Evolutionary conservation across 768 basidiomycete genomes (phyloP).

Genomic region (Epithele typhae): DNA sequence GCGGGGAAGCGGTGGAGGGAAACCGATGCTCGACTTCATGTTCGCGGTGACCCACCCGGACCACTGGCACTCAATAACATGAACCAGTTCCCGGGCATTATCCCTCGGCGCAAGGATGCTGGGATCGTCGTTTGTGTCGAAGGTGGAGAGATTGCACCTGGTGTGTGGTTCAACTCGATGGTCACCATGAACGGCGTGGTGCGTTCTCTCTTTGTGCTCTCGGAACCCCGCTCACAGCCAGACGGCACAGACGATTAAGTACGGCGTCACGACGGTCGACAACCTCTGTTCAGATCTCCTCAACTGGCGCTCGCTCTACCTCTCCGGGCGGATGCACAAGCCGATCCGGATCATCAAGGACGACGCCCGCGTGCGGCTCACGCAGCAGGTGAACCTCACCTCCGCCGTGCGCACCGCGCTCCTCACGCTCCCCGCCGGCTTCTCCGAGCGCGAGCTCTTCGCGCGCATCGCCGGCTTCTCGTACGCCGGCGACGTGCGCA

Average conservation of each 20-base stretch:
- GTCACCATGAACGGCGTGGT: constrained; percentile 83
- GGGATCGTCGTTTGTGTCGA: constrained; percentile 79
- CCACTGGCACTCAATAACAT: constrained; percentile 97
- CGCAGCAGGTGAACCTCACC: constrained; percentile 90
- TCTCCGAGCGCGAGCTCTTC: constrained; percentile 80
- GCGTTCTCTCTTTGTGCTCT: constrained; percentile 31
- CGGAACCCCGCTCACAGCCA: not conserved
- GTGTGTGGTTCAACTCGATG: constrained; percentile 95
- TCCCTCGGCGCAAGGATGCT: constrained; percentile 82
- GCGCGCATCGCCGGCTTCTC: constrained; percentile 81
- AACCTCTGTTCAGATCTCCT: constrained; percentile 85
- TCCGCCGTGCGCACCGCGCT: constrained; percentile 90
- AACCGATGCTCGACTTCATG: constrained; percentile 97
- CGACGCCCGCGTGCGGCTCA: constrained; percentile 86
- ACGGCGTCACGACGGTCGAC: constrained; percentile 91
- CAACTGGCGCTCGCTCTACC: constrained; percentile 90
- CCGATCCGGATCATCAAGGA: constrained; percentile 91
- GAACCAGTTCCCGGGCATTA: constrained; percentile 90
- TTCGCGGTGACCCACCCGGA: constrained; percentile 91
- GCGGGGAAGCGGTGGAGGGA: too few relatives aligned
- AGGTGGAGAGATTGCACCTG: constrained; percentile 71
- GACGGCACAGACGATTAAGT: constrained; percentile 77
- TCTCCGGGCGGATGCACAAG: constrained; percentile 96
- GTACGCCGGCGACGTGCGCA: constrained; percentile 89
- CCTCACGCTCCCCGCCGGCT: constrained; percentile 76